Evolutionary conservation across 164 flowering plant species (phyloP), one percentile per base, ranked within the genome.

Genomic region (Sextonia rubra): DNA sequence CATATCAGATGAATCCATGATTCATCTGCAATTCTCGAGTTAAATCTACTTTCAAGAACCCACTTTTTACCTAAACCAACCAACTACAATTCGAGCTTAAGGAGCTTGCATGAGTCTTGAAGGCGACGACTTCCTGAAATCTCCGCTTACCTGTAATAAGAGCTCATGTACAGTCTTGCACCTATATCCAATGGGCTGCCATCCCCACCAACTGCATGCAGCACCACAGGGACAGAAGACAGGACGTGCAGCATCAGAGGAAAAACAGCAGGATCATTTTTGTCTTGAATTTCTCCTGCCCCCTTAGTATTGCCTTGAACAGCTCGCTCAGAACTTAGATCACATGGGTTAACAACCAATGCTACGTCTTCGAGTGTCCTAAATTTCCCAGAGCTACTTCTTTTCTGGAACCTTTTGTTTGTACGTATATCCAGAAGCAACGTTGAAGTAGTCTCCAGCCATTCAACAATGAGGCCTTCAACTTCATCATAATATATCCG

Each of bases 401-500:
- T 84, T 75, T 77, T 84, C 14, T 29, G 77, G 37, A 73, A 66
- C 26, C 83, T 82, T 72, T 79, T 90, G 27, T 68, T 72, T 71
- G 71, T 25, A 66, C 62, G 71, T 14, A 85, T 78, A 76, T 73
- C 86, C 32, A 95, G 86, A 70, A 95, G 85, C 78, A 93, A 72
- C 1, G 93, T 85, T 29, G 90, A 87, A 37, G 99, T 93, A 15
- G 86, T 77, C 68, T 93, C 98, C 27, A 95, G 97, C 97, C 98
- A 95, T 75, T 91, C 97, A 7, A 75, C 87, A 5, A 61, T 73
- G 78, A 95, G 77, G 32, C 92, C 94, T 49, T 91, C 95, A 52
- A 95, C 90, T 55, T 93, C 98, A 79, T 90, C 99, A 71, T 95
- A 95, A 74, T 90, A 82, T 77, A 95, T 85, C 69, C 99, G 86